Conservation (phyloP, 192 early-diverging fungal genomes). For the Coemansia sp. region DNA sequence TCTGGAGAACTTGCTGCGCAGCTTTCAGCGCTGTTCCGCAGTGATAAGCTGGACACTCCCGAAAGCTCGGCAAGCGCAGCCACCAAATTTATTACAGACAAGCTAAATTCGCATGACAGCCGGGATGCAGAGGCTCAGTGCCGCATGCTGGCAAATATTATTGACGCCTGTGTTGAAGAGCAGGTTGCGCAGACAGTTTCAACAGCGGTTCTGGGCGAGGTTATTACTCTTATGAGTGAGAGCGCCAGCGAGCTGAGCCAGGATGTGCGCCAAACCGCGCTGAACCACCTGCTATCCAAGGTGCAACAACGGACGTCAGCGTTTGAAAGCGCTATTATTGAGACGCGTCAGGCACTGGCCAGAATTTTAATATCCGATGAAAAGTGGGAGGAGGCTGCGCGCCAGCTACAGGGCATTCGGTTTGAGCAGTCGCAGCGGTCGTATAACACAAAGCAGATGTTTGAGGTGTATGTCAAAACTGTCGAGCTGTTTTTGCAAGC, state of each 20-base stretch:
- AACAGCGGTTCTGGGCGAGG: constrained; percentile 71
- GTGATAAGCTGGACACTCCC: constrained; percentile 16
- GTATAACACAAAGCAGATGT: constrained; percentile 64
- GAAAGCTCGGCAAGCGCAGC: constrained; percentile 11
- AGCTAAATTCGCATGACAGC: constrained; percentile 2
- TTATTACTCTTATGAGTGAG: constrained; percentile 62
- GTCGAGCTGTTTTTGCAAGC: constrained; percentile 84
- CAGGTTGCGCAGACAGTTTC: constrained; percentile 74
- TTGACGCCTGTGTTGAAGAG: constrained; percentile 62
- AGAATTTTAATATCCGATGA: constrained; percentile 69
- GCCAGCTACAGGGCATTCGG: constrained; percentile 81
- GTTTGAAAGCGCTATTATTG: constrained; percentile 67
- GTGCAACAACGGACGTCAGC: constrained; percentile 74
- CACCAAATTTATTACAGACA: constrained; percentile 9
- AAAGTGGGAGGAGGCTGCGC: constrained; percentile 83
- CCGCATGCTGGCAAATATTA: constrained; percentile 17
- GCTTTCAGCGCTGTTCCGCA: constrained; percentile 28
- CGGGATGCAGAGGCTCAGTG: constrained; percentile 12
- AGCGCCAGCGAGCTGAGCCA: constrained; percentile 39
- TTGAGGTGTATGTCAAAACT: constrained; percentile 81
- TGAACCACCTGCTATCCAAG: constrained; percentile 67
- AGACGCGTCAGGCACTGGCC: constrained; percentile 74
- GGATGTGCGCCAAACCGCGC: constrained; percentile 58
- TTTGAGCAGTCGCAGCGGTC: constrained; percentile 86
- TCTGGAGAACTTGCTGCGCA: constrained; percentile 25